phyloP scores from a whole-genome alignment of 176 grass and related monocot genomes.

The Thalia dealbata region DNA sequence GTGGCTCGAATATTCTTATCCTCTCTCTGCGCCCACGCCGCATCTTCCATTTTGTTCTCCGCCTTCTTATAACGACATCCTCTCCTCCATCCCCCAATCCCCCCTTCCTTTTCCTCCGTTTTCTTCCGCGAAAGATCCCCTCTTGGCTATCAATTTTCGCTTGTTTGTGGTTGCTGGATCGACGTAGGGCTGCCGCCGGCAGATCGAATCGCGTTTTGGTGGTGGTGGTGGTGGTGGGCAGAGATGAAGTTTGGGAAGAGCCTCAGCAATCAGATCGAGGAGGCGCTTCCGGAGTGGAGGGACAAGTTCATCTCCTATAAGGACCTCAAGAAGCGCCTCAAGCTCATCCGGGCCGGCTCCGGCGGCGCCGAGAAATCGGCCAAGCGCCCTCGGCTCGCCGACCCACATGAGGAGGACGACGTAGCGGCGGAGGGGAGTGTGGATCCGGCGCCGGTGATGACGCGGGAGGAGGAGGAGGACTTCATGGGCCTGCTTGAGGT shows the following conservation, averaged over 20 bases:
- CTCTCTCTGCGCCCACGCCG: too few relatives aligned
- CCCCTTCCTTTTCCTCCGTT: too few relatives aligned
- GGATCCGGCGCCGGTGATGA: neutral
- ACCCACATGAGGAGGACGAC: neutral
- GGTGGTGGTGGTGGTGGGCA: too few relatives aligned
- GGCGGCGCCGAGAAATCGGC: slow-evolving; percentile 37
- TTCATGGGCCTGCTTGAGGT: slow-evolving; percentile 73
- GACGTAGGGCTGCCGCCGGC: too few relatives aligned
- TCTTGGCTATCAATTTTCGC: too few relatives aligned
- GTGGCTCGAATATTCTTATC: too few relatives aligned
- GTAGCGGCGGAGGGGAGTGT: neutral
- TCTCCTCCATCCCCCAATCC: too few relatives aligned
- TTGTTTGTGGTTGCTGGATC: too few relatives aligned
- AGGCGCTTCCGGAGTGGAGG: slow-evolving; percentile 94
- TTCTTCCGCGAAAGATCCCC: too few relatives aligned
- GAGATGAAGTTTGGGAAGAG: slow-evolving; percentile 96
- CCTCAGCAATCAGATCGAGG: slow-evolving; percentile 86
- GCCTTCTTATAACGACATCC: too few relatives aligned
- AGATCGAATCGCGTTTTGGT: too few relatives aligned
- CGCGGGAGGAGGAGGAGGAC: slow-evolving; percentile 47
- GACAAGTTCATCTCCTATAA: slow-evolving; percentile 97
- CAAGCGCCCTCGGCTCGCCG: neutral
- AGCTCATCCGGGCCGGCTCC: slow-evolving; percentile 31
- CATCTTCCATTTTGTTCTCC: too few relatives aligned
- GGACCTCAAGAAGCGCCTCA: slow-evolving; percentile 90